These are phyloP conservation scores for Venturia carpophila DNA, from an alignment of 2,329 filamentous ascomycete species.

Conservation along the genomic window DNA sequence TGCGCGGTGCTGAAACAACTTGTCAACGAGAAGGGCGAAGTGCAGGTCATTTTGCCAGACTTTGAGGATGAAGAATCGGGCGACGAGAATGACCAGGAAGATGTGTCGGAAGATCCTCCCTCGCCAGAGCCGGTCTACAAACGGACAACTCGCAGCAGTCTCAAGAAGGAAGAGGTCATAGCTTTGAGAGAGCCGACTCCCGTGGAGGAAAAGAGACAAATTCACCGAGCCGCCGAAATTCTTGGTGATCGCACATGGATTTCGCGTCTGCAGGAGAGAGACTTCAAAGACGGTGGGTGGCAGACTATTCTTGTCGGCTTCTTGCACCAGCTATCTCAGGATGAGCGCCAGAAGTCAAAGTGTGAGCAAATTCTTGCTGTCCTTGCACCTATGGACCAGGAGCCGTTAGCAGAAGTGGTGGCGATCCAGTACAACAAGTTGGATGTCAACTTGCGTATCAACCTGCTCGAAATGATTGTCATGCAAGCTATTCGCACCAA, in stretches of 20 bases:
- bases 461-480: constrained; percentile 75
- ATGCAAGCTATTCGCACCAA: constrained; percentile 81
- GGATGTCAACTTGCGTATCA: constrained; percentile 74
- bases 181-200: constrained; percentile 42
- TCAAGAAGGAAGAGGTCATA: constrained; percentile 73
- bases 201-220: constrained; percentile 29
- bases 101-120: constrained; percentile 43
- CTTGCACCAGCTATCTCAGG: constrained; percentile 67
- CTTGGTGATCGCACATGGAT: constrained; percentile 72
- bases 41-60: constrained; percentile 45
- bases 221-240: constrained; percentile 67
- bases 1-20: constrained; percentile 84
- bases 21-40: constrained; percentile 70
- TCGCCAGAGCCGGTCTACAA: constrained; percentile 59
- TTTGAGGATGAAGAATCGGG: constrained; percentile 39
- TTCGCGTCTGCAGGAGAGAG: constrained; percentile 69
- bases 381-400: constrained; percentile 69
- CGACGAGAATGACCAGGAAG: constrained; percentile 61
- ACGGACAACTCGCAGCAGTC: constrained; percentile 75
- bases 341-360: constrained; percentile 52
- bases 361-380: constrained; percentile 75
- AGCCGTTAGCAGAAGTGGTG: constrained; percentile 69
- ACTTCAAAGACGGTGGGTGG: constrained; percentile 87
- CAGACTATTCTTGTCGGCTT: constrained; percentile 81
- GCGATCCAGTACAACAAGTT: constrained; percentile 63